Evolutionary conservation across 148 eudicot species (phyloP).

Genomic region (Camellia japonica): DNA sequence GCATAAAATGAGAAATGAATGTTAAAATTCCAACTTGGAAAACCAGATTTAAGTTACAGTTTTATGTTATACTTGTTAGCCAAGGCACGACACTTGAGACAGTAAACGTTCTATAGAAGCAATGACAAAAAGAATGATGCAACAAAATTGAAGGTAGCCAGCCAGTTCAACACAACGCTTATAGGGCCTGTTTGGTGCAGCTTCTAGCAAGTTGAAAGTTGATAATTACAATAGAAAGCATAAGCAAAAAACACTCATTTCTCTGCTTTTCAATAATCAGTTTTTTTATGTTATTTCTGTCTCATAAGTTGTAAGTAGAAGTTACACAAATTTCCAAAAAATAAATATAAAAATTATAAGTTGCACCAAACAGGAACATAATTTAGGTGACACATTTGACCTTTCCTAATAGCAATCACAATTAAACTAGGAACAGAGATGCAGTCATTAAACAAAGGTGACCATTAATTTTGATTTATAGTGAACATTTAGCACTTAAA

Average conservation of each 20-base stretch:
- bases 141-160: background rate
- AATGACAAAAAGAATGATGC: background rate
- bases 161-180: too few relatives aligned
- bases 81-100: conserved; percentile 1
- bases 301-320: too few relatives aligned
- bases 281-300: too few relatives aligned
- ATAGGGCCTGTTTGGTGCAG: too few relatives aligned
- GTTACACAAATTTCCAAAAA: too few relatives aligned
- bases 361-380: background rate
- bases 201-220: too few relatives aligned
- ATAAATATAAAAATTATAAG: too few relatives aligned
- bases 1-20: conserved; percentile 9
- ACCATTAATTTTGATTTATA: background rate
- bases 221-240: too few relatives aligned
- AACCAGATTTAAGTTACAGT: background rate
- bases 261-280: too few relatives aligned
- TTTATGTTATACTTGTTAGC: background rate
- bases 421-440: background rate
- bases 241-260: too few relatives aligned
- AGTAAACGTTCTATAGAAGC: background rate
- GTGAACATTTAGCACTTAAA: background rate
- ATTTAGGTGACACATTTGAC: background rate
- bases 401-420: background rate
- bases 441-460: background rate
- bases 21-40: background rate